These are phyloP conservation scores for Ophiostoma populinum DNA, from an alignment of 2,329 filamentous ascomycete species.

Conservation along the genomic window DNA sequence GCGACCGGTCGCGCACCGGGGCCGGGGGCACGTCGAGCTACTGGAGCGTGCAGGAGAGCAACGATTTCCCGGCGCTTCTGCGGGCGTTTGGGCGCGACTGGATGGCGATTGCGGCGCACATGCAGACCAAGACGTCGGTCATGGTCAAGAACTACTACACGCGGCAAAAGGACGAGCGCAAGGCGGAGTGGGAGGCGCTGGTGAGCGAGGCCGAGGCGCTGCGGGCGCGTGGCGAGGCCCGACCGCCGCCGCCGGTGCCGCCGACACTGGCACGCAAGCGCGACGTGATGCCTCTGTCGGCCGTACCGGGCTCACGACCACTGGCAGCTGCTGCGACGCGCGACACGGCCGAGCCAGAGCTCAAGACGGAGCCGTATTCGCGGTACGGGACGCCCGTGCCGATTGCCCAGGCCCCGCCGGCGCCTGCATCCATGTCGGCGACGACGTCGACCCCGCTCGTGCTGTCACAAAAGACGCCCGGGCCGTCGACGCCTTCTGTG, in stretches of 20 bases:
- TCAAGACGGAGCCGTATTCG: slow-evolving; percentile 26
- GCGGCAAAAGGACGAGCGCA: slow-evolving; percentile 37
- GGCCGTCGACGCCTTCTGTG: background rate
- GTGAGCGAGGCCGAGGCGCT: slow-evolving; percentile 43
- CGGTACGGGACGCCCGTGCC: slow-evolving; percentile 18
- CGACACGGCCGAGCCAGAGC: slow-evolving; percentile 8
- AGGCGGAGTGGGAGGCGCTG: slow-evolving; percentile 41
- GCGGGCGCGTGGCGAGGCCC: slow-evolving; percentile 36
- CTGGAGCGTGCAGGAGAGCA: slow-evolving; percentile 71
- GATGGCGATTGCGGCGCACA: slow-evolving; percentile 54
- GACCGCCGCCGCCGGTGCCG: slow-evolving; percentile 41
- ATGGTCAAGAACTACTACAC: slow-evolving; percentile 65
- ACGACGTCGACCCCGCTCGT: background rate
- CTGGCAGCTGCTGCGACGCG: slow-evolving; percentile 8
- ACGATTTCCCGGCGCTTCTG: slow-evolving; percentile 57
- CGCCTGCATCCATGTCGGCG: slow-evolving; percentile 14
- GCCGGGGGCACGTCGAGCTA: slow-evolving; percentile 50
- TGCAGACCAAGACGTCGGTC: slow-evolving; percentile 72
- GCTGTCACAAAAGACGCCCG: background rate
- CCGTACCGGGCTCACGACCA: slow-evolving; percentile 4
- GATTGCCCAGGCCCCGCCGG: slow-evolving; percentile 18
- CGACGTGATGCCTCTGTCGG: background rate
- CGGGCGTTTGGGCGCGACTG: slow-evolving; percentile 67
- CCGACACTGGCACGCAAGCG: slow-evolving; percentile 14
- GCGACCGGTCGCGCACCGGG: slow-evolving; percentile 30